A percentile compares a stretch with the other conserved stretches of the same genome.
phyloP scores from a whole-genome alignment of 805 yeast genomes.

The Cyberlindnera euphorbiae region DNA sequence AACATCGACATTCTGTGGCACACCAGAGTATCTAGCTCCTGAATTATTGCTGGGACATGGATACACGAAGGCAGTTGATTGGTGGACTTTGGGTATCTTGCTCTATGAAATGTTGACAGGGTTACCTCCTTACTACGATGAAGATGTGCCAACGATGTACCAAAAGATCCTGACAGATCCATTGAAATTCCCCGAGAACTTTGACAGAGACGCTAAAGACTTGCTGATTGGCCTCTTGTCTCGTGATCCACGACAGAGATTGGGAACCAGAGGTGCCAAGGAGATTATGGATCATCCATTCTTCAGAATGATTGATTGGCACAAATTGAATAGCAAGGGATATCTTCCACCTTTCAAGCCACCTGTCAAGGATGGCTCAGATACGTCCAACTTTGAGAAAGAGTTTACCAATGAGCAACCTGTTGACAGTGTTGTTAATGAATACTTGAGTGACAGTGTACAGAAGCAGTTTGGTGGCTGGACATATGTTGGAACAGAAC shows the following conservation, averaged over 20 bases:
- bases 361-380: conserved; percentile 75
- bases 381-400: conserved; percentile 89
- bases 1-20: conserved; percentile 93
- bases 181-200: conserved; percentile 78
- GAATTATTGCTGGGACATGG: conserved; percentile 89
- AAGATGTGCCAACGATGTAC: conserved; percentile 89
- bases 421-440: conserved; percentile 92
- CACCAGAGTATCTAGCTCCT: conserved; percentile 96
- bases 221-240: conserved; percentile 68
- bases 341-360: conserved; percentile 97
- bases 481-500: conserved; percentile 82
- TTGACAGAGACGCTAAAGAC: conserved; percentile 83
- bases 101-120: conserved; percentile 96
- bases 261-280: conserved; percentile 75
- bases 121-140: conserved; percentile 95
- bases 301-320: conserved; percentile 89
- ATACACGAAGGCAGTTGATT: conserved; percentile 92
- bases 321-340: conserved; percentile 71
- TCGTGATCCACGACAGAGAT: conserved; percentile 78
- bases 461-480: conserved; percentile 98
- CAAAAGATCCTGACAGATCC: conserved; percentile 89
- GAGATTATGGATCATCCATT: conserved; percentile 83
- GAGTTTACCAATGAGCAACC: conserved; percentile 93
- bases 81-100: conserved; percentile 97
- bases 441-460: conserved; percentile 86